A percentile compares a stretch with the other conserved stretches of the same genome.
These are phyloP conservation scores for Suhomyces guaymorum DNA, from an alignment of 1,139 yeast species.

Conservation along the genomic window DNA sequence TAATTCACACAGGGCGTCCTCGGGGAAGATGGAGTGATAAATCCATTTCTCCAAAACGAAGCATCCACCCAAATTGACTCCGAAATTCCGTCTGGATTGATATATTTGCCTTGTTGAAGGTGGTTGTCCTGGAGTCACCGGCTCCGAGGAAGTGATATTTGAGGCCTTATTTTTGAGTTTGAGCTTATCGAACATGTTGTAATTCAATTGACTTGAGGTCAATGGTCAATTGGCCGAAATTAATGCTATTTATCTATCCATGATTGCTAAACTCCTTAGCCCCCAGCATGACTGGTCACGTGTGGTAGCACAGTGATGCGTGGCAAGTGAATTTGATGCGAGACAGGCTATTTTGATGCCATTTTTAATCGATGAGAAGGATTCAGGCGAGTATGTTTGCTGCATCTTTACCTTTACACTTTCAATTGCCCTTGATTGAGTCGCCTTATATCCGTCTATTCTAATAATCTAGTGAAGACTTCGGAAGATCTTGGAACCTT, in stretches of 20 bases:
- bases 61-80: constrained; percentile 84
- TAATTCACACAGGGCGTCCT: constrained; percentile 61
- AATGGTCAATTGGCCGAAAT: neutral
- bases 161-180: constrained; percentile 41
- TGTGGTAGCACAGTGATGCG: neutral
- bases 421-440: too few species aligned
- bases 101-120: constrained; percentile 57
- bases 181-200: constrained; percentile 41
- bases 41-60: constrained; percentile 83
- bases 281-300: constrained; percentile 1
- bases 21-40: constrained; percentile 56
- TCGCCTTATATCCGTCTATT: too few species aligned
- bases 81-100: constrained; percentile 70
- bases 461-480: too few species aligned
- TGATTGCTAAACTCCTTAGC: neutral
- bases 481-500: too few species aligned
- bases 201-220: constrained; percentile 1
- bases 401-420: too few species aligned
- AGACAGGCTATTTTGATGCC: too few species aligned
- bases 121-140: constrained; percentile 29
- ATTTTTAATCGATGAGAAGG: too few species aligned
- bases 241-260: constrained; percentile 1
- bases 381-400: too few species aligned
- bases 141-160: constrained; percentile 29
- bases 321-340: too few species aligned